Percentiles rank a stretch among this genome's conserved stretches.
phyloP scores from a whole-genome alignment of 768 basidiomycete species.

The Albatrellus ellisii region DNA sequence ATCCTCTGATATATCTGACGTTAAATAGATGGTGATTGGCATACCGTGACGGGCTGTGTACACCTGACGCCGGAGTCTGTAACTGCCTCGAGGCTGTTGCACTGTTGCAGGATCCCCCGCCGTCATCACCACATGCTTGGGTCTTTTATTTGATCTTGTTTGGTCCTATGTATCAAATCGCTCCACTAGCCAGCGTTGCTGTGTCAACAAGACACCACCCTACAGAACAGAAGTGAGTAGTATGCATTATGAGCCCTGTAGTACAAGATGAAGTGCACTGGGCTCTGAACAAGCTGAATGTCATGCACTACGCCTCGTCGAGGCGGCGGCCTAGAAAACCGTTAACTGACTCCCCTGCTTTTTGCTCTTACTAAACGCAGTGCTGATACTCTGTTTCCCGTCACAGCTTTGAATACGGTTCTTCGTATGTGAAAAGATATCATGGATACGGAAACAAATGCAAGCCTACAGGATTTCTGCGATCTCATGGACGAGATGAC shows the following conservation, averaged over 20 bases:
- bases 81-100: too few species aligned
- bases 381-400: neutral
- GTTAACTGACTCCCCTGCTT: slow-evolving; percentile 32
- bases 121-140: too few species aligned
- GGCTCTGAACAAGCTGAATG: slow-evolving; percentile 42
- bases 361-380: neutral
- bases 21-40: too few species aligned
- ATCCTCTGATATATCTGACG: too few species aligned
- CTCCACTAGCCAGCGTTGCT: neutral
- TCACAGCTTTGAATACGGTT: neutral
- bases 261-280: slow-evolving; percentile 44
- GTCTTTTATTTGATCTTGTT: too few species aligned
- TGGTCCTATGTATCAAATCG: neutral
- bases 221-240: slow-evolving; percentile 2
- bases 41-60: too few species aligned
- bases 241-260: neutral
- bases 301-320: slow-evolving; percentile 35
- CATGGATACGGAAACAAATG: slow-evolving; percentile 5
- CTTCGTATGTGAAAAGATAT: neutral
- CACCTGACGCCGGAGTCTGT: too few species aligned
- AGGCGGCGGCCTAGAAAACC: slow-evolving; percentile 56
- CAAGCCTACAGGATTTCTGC: slow-evolving; percentile 16
- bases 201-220: neutral
- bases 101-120: too few species aligned
- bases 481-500: slow-evolving; percentile 41